Evolutionary conservation across 371 early-diverging fungal genomes (phyloP).

Genomic region (Conidiobolus incongruus): DNA sequence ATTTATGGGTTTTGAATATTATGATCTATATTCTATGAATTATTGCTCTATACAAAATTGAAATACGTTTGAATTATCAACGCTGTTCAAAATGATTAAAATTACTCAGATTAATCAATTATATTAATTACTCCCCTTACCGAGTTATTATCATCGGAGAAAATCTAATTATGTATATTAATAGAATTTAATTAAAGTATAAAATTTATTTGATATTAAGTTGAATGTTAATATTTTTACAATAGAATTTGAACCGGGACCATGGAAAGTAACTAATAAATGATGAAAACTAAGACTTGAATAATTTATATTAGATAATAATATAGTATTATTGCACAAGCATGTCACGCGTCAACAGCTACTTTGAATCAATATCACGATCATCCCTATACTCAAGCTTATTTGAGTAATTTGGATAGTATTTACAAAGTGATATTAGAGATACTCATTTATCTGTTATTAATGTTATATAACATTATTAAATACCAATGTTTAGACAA

Average conservation of each 20-base stretch:
- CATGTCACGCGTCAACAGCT: slow-evolving; percentile 63
- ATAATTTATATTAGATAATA: background rate
- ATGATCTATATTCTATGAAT: no score
- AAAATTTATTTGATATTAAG: background rate
- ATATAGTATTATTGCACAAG: slow-evolving; percentile 56
- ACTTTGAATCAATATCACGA: slow-evolving; percentile 33
- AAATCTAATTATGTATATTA: slow-evolving; percentile 55
- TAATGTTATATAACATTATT: background rate
- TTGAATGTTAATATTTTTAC: background rate
- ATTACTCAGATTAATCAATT: no score
- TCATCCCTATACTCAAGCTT: slow-evolving; percentile 28
- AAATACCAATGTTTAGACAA: slow-evolving; percentile 18
- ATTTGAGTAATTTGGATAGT: slow-evolving; percentile 27
- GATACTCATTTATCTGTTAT: slow-evolving; percentile 11
- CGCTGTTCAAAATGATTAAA: no score
- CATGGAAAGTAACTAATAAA: background rate
- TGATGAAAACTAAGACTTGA: background rate
- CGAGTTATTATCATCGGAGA: no score
- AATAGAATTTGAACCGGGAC: background rate
- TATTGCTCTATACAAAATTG: no score
- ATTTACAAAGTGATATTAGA: slow-evolving; percentile 70
- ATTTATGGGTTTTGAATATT: no score
- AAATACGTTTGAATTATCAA: no score
- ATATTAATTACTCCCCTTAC: no score
- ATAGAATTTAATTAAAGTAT: slow-evolving; percentile 41